Conservation (phyloP, 2,329 filamentous ascomycete genomes). For the Phyllosticta citribraziliensis region DNA sequence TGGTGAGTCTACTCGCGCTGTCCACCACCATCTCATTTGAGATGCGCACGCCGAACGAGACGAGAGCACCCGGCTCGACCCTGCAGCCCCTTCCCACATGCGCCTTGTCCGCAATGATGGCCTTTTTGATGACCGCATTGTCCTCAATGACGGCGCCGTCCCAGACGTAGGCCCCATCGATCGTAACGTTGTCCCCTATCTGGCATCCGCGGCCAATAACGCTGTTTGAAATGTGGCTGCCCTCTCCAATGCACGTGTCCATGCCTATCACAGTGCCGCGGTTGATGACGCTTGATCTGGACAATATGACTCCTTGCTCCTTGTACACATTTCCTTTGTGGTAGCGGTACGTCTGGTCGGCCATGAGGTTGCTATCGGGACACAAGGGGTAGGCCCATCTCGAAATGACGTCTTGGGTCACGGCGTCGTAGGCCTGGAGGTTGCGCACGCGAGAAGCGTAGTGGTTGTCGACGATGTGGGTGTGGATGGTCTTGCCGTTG, state of each 20-base stretch:
- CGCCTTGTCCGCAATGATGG: constrained; percentile 66
- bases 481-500: constrained; percentile 94
- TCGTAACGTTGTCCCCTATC: constrained; percentile 73
- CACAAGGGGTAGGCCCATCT: constrained; percentile 84
- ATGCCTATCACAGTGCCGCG: constrained; percentile 66
- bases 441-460: constrained; percentile 83
- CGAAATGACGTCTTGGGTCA: constrained; percentile 76
- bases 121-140: constrained; percentile 56
- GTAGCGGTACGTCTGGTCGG: constrained; percentile 65
- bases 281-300: constrained; percentile 59
- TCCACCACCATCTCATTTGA: constrained; percentile 46
- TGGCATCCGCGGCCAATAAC: constrained; percentile 76
- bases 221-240: constrained; percentile 60
- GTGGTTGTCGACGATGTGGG: constrained; percentile 70
- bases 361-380: constrained; percentile 77
- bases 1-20: constrained; percentile 36
- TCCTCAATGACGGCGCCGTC: constrained; percentile 72
- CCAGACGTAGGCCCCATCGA: constrained; percentile 81
- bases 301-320: constrained; percentile 67
- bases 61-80: constrained; percentile 61
- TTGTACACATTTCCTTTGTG: constrained; percentile 63
- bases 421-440: constrained; percentile 78
- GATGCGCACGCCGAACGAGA: constrained; percentile 71
- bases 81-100: constrained; percentile 60
- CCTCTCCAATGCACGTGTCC: constrained; percentile 64